Evolutionary conservation across 2,329 filamentous ascomycete genomes (phyloP), one percentile per base, ranked within the genome.

Genomic region (Arthrobotrys pseudoclavata): DNA sequence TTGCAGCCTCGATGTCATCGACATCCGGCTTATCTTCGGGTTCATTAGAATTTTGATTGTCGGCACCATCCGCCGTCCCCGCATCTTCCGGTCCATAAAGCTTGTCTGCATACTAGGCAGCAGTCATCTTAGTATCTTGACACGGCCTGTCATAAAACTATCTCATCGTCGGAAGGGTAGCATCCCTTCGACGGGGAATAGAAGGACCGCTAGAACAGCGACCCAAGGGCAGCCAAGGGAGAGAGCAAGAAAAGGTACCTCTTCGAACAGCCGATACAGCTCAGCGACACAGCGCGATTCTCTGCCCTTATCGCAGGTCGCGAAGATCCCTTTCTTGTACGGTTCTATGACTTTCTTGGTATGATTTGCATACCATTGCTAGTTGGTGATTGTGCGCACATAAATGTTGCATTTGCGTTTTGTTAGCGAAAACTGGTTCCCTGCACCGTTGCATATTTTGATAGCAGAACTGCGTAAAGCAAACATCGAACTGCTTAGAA

Each of bases 1-100:
- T 92, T 29, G 90, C 88, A 4, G 88, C 86, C 82, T 94, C 92
- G 80, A 96, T 93, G 80, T 93, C 91, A n/a, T 84, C 84, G 18
- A 60, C 60, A 13, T 83, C 84, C 0, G 74, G 74, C 50, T 77
- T 45, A 77, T 67, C 67, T 77, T 77, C 74, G 75, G 69, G 53
- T 62, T 74, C 75, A 74, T 74, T 69, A 13, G 40, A 45, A 47
- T 86, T 86, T 18, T 85, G 85, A 47, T 60, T 57, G 4, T 85
- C 85, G 76, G 85, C 83, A 80, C 84, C 31, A 50, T 81, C 62
- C 80, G 84, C 62, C 81, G 83, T 18, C 79, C 85, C 29, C 82
- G 80, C 37, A 79, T 83, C 75, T 63, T 72, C 75, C 57, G 69
- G 75, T 12, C 75, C 75, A 69, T 79, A 79, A 53, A 79, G 68